A percentile compares a stretch with the other conserved stretches of the same genome.
These are phyloP conservation scores for Exophiala bonariae DNA, from an alignment of 2,329 filamentous ascomycete species.

Conservation along the genomic window DNA sequence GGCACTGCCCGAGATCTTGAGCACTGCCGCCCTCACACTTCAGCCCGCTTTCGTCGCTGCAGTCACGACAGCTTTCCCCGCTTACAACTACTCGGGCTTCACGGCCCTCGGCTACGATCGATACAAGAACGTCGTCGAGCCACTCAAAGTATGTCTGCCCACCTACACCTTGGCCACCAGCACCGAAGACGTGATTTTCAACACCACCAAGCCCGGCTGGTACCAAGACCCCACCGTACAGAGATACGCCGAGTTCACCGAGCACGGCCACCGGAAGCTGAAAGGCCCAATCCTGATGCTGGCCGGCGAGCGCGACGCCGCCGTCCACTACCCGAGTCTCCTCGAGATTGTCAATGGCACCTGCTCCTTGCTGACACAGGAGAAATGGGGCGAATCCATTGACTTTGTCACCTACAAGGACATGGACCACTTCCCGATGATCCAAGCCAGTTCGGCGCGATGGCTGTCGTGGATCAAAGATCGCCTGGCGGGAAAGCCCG, in stretches of 20 bases:
- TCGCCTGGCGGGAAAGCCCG: constrained; percentile 2
- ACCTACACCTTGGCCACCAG: not conserved
- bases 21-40: too few species aligned
- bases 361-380: constrained; percentile 2
- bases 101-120: constrained; percentile 6
- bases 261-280: not conserved
- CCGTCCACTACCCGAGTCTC: not conserved
- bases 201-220: too few species aligned
- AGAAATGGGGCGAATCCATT: constrained; percentile 5
- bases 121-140: constrained; percentile 5
- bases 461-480: constrained; percentile 9
- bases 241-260: not conserved
- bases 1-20: too few species aligned
- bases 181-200: too few species aligned
- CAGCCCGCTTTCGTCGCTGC: constrained; percentile 3
- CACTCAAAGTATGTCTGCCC: constrained; percentile 2
- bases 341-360: constrained; percentile 3
- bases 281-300: too few species aligned
- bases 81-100: constrained; percentile 5
- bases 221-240: too few species aligned
- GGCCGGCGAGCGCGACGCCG: too few species aligned
- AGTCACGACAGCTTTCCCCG: constrained; percentile 5
- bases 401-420: constrained; percentile 2
- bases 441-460: constrained; percentile 5
- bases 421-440: constrained; percentile 9